These are phyloP conservation scores for Olyra latifolia DNA, from an alignment of 176 grass and related monocot genomes.

Conservation along the genomic window DNA sequence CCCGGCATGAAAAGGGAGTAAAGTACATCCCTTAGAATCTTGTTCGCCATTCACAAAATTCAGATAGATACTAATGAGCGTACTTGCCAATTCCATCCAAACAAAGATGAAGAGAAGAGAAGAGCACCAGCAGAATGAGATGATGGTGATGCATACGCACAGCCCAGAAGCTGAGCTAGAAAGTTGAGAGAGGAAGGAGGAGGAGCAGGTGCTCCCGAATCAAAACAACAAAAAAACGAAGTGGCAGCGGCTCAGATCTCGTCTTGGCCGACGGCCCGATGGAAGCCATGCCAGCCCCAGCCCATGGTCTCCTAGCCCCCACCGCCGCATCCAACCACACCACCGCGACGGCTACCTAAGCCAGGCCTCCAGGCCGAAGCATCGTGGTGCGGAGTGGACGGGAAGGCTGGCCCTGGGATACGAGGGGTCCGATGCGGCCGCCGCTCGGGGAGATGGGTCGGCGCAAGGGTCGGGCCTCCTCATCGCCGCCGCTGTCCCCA, in stretches of 20 bases:
- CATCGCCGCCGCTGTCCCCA: not conserved
- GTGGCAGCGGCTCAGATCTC: too few species aligned
- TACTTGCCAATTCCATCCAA: too few species aligned
- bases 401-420: not conserved
- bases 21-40: not conserved
- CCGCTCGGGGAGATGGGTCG: not conserved
- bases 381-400: not conserved
- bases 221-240: too few species aligned
- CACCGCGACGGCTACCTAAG: not conserved
- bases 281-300: not conserved
- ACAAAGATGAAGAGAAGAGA: not conserved
- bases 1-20: not conserved
- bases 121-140: not conserved
- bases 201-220: too few species aligned
- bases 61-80: not conserved
- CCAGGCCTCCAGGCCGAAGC: not conserved
- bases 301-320: not conserved
- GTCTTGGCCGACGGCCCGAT: not conserved
- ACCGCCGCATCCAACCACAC: not conserved
- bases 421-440: not conserved
- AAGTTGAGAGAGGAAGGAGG: too few species aligned
- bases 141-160: not conserved
- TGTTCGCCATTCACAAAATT: not conserved
- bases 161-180: too few species aligned
- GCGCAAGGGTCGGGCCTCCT: conserved; percentile 34